Conservation (phyloP, 176 grass and related monocot species). For the Alopecurus myosuroides region DNA sequence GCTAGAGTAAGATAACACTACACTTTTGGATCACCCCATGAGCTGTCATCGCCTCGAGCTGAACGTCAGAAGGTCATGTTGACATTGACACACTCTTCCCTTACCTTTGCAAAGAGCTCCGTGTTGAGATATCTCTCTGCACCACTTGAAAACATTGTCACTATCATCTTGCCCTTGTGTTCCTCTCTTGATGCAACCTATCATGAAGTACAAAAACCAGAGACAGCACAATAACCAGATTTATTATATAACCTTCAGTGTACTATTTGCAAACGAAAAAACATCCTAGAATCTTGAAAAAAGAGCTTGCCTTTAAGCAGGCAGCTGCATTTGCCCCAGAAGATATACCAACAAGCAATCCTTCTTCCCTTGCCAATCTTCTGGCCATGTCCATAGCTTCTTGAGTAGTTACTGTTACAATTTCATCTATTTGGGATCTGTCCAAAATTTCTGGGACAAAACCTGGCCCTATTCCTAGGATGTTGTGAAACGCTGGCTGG, state of each 20-base stretch:
- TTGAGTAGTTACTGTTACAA: conserved; percentile 51
- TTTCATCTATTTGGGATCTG: conserved; percentile 55
- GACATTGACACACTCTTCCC: conserved; percentile 60
- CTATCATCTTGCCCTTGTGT: conserved; percentile 71
- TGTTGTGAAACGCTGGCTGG: conserved; percentile 56
- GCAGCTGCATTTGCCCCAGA: conserved; percentile 75
- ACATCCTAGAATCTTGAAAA: neutral
- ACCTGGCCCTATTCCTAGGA: conserved; percentile 67
- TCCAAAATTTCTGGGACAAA: conserved; percentile 64
- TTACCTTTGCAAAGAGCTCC: conserved; percentile 54
- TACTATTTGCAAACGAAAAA: neutral
- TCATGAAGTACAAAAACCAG: conserved; percentile 3
- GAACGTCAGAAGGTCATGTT: conserved; percentile 21
- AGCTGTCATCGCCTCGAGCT: neutral
- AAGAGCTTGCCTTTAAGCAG: conserved; percentile 58
- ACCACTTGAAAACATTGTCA: conserved; percentile 66
- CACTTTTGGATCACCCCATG: neutral
- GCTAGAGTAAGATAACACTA: neutral
- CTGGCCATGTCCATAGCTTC: conserved; percentile 74
- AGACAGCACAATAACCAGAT: neutral
- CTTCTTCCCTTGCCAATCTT: conserved; percentile 86
- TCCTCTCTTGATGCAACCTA: conserved; percentile 72
- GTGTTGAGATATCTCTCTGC: conserved; percentile 71
- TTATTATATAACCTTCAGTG: neutral
- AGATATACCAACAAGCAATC: conserved; percentile 78